Evolutionary conservation across 1,284 basidiomycete genomes (phyloP).

Genomic region (Tylopilus sp.): DNA sequence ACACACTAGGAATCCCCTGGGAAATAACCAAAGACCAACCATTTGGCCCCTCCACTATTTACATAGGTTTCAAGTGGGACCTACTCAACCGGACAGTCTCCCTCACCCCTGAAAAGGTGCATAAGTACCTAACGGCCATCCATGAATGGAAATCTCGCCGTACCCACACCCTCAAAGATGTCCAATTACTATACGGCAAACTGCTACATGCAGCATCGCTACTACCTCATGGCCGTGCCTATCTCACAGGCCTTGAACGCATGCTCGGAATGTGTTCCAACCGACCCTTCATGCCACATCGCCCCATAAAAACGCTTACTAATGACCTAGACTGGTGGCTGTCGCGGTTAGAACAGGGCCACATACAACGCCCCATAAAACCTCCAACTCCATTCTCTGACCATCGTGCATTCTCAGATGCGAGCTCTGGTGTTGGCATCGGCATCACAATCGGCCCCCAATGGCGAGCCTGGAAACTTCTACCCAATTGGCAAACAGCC

Average conservation of each 20-base stretch:
- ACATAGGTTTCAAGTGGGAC: constrained; percentile 22
- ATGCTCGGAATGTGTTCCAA: not conserved
- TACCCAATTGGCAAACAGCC: not conserved
- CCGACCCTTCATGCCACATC: not conserved
- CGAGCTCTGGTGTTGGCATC: constrained; percentile 16
- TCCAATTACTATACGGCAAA: constrained; percentile 1
- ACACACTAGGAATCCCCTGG: constrained; percentile 10
- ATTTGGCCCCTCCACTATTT: not conserved
- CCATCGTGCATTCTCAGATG: constrained; percentile 2
- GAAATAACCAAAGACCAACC: constrained; percentile 6
- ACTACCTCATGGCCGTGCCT: not conserved
- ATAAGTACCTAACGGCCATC: constrained; percentile 11
- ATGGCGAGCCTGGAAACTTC: constrained; percentile 17
- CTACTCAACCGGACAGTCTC: not conserved
- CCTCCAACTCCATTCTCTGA: not conserved
- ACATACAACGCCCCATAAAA: too few species aligned
- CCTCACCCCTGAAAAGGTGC: not conserved
- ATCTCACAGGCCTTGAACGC: not conserved
- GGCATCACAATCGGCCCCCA: not conserved
- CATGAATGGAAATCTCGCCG: not conserved
- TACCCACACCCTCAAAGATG: constrained; percentile 2
- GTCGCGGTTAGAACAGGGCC: too few species aligned
- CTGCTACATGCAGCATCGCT: not conserved
- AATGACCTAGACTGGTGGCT: not conserved
- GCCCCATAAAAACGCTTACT: not conserved